Conservation (phyloP, 192 early-diverging fungal species). For the Chytriomyces confervae region DNA sequence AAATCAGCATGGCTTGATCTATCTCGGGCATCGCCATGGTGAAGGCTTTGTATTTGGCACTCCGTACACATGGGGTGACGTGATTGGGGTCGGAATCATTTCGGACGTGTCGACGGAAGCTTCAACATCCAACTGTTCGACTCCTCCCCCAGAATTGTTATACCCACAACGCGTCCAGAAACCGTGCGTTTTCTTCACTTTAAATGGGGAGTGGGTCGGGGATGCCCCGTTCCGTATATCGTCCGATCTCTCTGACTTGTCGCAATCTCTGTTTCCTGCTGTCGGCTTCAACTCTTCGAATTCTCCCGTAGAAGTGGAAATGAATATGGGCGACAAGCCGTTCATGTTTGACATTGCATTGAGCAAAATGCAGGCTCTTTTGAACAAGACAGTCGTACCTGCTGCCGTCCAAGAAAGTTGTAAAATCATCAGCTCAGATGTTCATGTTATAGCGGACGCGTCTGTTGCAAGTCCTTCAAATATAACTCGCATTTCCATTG, state of each 20-base stretch:
- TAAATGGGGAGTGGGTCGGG: constrained; percentile 53
- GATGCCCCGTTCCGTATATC: constrained; percentile 42
- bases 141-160: background rate
- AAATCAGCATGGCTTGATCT: constrained; percentile 17
- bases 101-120: background rate
- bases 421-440: no score
- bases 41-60: constrained; percentile 41
- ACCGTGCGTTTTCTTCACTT: constrained; percentile 42
- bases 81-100: constrained; percentile 38
- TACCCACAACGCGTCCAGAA: background rate
- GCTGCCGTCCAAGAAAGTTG: no score
- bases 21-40: constrained; percentile 37
- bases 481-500: no score
- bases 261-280: constrained; percentile 28
- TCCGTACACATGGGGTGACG: constrained; percentile 37
- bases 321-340: constrained; percentile 36
- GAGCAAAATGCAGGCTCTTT: no score
- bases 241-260: constrained; percentile 29
- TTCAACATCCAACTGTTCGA: background rate
- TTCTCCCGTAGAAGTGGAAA: constrained; percentile 12
- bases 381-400: no score
- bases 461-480: no score
- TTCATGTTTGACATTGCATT: no score
- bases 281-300: constrained; percentile 15
- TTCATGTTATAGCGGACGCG: no score